Conservation (phyloP, 371 early-diverging fungal genomes). For the Mortierella sp. region DNA sequence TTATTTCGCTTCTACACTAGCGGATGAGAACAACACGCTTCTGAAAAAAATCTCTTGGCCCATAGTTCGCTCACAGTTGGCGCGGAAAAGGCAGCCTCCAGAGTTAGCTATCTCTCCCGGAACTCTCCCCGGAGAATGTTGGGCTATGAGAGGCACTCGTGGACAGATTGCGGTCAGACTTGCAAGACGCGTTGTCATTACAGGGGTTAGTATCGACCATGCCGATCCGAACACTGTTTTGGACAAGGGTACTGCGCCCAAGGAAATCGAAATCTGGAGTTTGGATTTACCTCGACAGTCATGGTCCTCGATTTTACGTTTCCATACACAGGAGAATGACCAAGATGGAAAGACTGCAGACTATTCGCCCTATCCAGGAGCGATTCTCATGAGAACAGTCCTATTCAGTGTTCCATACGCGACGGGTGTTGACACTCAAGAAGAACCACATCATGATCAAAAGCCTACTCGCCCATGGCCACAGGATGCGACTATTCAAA, state of each 20-base stretch:
- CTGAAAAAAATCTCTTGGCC: neutral
- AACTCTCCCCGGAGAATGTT: constrained; percentile 72
- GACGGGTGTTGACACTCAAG: neutral
- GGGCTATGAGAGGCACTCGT: constrained; percentile 69
- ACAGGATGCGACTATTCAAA: constrained; percentile 40
- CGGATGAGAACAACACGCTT: constrained; percentile 22
- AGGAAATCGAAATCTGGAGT: constrained; percentile 76
- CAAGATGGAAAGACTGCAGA: constrained; percentile 21
- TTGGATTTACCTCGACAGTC: constrained; percentile 31
- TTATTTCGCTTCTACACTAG: constrained; percentile 18
- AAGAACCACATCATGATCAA: neutral
- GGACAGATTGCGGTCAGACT: constrained; percentile 72
- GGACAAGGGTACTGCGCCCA: constrained; percentile 68
- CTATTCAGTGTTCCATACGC: constrained; percentile 7
- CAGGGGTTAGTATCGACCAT: constrained; percentile 76
- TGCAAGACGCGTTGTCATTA: constrained; percentile 59
- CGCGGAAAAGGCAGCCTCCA: constrained; percentile 39
- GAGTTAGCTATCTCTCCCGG: constrained; percentile 59
- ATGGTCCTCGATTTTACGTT: neutral
- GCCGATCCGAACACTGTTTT: constrained; percentile 58
- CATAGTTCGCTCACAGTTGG: neutral
- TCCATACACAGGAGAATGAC: neutral
- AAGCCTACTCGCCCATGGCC: neutral
- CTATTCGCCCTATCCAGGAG: constrained; percentile 15
- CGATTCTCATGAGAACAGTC: constrained; percentile 17